A percentile compares a stretch with the other conserved stretches of the same genome.
These are phyloP conservation scores for Xylariomycetidae sp. DNA, from an alignment of 2,329 filamentous ascomycete genomes.

Conservation along the genomic window DNA sequence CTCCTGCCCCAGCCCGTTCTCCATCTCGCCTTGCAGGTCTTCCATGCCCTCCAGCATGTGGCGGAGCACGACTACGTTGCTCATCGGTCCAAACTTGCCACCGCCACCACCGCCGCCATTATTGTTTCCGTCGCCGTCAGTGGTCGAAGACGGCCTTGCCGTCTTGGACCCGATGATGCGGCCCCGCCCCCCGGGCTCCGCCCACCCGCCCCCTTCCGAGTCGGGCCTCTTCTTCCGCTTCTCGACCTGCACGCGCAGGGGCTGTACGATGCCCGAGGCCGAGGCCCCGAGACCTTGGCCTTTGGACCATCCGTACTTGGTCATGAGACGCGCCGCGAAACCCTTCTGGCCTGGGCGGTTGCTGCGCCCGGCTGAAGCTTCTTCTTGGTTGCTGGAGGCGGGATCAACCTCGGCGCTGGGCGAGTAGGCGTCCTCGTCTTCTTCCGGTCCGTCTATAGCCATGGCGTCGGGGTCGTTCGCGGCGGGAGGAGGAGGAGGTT, in stretches of 20 bases:
- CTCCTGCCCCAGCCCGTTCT: slow-evolving; percentile 75
- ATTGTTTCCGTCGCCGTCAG: too few species aligned
- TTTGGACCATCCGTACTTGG: slow-evolving; percentile 89
- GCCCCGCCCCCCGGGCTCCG: slow-evolving; percentile 62
- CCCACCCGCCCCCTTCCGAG: slow-evolving; percentile 74
- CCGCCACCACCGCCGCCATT: slow-evolving; percentile 21
- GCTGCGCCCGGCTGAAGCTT: slow-evolving; percentile 38
- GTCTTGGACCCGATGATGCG: slow-evolving; percentile 72
- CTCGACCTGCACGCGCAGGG: slow-evolving; percentile 77
- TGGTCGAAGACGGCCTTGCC: too few species aligned
- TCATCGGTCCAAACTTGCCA: slow-evolving; percentile 67
- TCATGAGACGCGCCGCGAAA: slow-evolving; percentile 84
- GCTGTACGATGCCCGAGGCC: slow-evolving; percentile 77
- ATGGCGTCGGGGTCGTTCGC: slow-evolving; percentile 32
- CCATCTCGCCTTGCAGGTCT: slow-evolving; percentile 72
- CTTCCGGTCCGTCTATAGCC: slow-evolving; percentile 25
- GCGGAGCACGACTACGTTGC: slow-evolving; percentile 73
- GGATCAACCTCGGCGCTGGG: slow-evolving; percentile 11
- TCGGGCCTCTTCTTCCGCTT: slow-evolving; percentile 78
- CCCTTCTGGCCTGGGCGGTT: slow-evolving; percentile 73
- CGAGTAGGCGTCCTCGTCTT: slow-evolving; percentile 26
- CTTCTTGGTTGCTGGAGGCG: slow-evolving; percentile 4
- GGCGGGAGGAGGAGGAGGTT: slow-evolving; percentile 40
- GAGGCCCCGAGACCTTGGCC: slow-evolving; percentile 82
- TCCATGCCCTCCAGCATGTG: slow-evolving; percentile 83